Base-by-base conservation (phyloP, 768 basidiomycete species). In the Cantharellus anzutake region DNA sequence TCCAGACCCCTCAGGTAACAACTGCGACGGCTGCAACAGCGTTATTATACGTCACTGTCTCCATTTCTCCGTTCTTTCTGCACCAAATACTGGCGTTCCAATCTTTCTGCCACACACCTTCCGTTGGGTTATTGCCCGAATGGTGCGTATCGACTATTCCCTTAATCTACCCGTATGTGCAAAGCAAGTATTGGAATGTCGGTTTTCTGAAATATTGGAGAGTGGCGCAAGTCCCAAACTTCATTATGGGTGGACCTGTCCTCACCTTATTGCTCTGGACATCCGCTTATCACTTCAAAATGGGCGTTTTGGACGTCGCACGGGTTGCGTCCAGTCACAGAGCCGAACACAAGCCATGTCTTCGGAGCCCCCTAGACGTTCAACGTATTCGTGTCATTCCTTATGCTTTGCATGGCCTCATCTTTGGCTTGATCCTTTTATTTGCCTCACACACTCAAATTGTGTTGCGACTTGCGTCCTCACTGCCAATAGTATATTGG, bases 191-290 rank as follows among this genome's bases (percentile, higher is more conserved):
- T 69, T 99, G 94, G 96, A 75, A 85, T 67, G 72, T 77, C 61
- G 91, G 93, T 14, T 79, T 93, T 63, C 70, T 99, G 62, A 78
- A 75, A 2, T 98, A 98, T 70, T 99, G 89, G 89, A 83, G 83
- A 0, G 62, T 72, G 34, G 71, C 77, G 39, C 93, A 99, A 70
- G 65, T 90, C 2, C 96, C 96, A 52, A 96, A 97, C 70, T 86
- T 97, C 67, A 63, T 89, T 61, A 74, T 98, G 60, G 80, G 84
- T 14, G 66, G 79, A 0, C 94, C 94, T 0, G 75, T 84, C 0
- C 76, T 94, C 58, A 48, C 71, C 56, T 71, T 76, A 62, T 82
- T 42, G 70, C 14, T 60, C 56, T 39, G 62, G 34, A 38, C 57
- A 37, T 51, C 60, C 3, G 37, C 37, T 7, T n/a, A 7, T 5